phyloP scores from a whole-genome alignment of 139 green algal genomes.

The Chlorella sp. region DNA sequence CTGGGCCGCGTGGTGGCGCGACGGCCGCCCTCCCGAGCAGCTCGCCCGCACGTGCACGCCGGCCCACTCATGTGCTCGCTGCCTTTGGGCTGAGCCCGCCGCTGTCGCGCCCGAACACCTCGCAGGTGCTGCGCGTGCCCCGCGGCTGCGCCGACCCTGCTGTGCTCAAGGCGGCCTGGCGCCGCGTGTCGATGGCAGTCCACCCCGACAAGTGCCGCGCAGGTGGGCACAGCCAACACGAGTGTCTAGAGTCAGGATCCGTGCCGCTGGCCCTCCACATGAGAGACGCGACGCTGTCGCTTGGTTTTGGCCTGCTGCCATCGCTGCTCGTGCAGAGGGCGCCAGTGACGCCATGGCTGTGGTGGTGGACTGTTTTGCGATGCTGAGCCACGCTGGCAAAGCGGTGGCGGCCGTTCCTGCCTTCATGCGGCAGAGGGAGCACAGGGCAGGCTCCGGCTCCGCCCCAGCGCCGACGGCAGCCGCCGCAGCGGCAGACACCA shows the following conservation, averaged over 20 bases:
- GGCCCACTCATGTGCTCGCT: too few species aligned
- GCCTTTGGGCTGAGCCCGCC: too few species aligned
- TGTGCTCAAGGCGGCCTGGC: slow-evolving; percentile 19
- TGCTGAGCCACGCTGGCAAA: slow-evolving; percentile 11
- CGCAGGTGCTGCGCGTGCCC: slow-evolving; percentile 34
- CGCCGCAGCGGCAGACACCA: too few species aligned
- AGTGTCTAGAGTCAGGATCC: background rate
- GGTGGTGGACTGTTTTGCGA: slow-evolving; percentile 12
- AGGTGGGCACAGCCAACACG: background rate
- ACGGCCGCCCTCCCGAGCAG: too few species aligned
- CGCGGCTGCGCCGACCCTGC: slow-evolving; percentile 5
- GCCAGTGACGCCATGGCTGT: slow-evolving; percentile 28
- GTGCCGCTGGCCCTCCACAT: background rate
- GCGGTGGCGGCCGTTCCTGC: background rate
- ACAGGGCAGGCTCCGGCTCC: too few species aligned
- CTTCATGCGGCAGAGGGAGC: slow-evolving; percentile 21
- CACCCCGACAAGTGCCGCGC: slow-evolving; percentile 31
- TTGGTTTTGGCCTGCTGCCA: background rate
- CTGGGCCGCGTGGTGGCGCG: too few species aligned
- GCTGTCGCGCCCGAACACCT: too few species aligned
- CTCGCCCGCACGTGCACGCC: too few species aligned
- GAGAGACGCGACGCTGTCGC: background rate
- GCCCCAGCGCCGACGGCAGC: too few species aligned
- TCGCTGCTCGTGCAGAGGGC: background rate
- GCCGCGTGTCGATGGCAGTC: slow-evolving; percentile 19